phyloP scores from a whole-genome alignment of 441 rosid genomes.

The Melianthus villosus region DNA sequence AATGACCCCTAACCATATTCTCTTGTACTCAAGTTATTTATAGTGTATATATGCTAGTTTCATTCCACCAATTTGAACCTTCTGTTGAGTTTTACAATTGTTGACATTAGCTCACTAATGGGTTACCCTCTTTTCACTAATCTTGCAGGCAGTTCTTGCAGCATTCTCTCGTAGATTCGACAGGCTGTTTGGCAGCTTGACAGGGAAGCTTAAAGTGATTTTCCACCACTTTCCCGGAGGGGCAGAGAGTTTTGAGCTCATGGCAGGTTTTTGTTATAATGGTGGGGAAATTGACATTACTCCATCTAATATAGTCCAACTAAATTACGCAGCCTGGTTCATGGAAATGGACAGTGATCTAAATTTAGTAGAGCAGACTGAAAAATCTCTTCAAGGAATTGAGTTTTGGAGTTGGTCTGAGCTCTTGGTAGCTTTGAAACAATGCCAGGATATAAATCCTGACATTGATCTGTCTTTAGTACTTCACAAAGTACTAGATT shows the following conservation, averaged over 20 bases:
- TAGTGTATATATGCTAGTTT: conserved; percentile 3
- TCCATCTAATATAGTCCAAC: conserved; percentile 20
- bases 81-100: not conserved
- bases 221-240: conserved; percentile 44
- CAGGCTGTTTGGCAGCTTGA: conserved; percentile 16
- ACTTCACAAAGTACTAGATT: conserved; percentile 18
- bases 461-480: conserved; percentile 19
- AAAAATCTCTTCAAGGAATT: conserved; percentile 44
- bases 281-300: conserved; percentile 21
- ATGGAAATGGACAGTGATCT: conserved; percentile 24
- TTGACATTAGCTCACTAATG: not conserved
- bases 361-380: conserved; percentile 37
- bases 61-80: conserved; percentile 8
- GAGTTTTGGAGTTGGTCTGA: conserved; percentile 65
- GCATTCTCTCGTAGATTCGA: conserved; percentile 24
- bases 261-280: conserved; percentile 33
- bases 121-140: not conserved
- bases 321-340: conserved; percentile 25
- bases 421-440: conserved; percentile 43
- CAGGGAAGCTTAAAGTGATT: conserved; percentile 22
- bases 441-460: conserved; percentile 32
- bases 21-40: not conserved
- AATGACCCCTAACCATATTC: conserved; percentile 13
- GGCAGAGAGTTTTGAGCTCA: conserved; percentile 35
- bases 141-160: conserved; percentile 21